Evolutionary conservation across 148 eudicot genomes (phyloP), one percentile per base, ranked within the genome.

Genomic region (Persicaria maculosa): DNA sequence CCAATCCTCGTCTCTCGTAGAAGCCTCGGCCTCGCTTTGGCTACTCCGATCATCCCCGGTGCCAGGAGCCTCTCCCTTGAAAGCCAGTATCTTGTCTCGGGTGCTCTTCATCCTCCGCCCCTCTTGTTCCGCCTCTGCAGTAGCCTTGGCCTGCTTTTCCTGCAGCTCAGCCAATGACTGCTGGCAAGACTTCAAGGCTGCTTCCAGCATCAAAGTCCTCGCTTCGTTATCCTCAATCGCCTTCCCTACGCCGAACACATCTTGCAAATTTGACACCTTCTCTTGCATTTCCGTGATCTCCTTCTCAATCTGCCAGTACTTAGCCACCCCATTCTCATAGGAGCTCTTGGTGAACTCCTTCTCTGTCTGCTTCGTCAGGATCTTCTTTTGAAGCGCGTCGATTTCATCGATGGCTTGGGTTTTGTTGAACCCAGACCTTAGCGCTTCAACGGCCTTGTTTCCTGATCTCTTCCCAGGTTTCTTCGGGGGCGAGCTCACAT

Each of bases 191-290:
- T 85, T 89, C 74, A 95, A 50, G n/a, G 96, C 98, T 6, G 97
- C 85, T 79, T 85, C 90, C 5, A 89, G 96, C 97, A 95, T 95
- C 72, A 92, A 78, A 65, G 82, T 88, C 50, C 92, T 83, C 74
- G 96, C 99, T 68, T 90, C 97, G n/a, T 84, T 88, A 82, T 96
- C 91, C 70, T 92, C 97, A n/a, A 90, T 90, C 15, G 84, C 90
- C 62, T 78, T 84, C 9, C 82, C 81, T 55, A 90, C 80, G 19
- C 80, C 80, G 74, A 90, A 96, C 59, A 88, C 99, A 70, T 96
- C 99, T 79, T 92, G 88, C 81, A 96, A 73, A 67, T 79, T 85
- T 44, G 87, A 80, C 59, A 96, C 85, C 77, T 78, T 89, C 47
- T 89, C 88, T 76, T 96, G 99, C 84, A 80, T 84, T 68, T 84